Conservation (phyloP, 306 rosid genomes). For the Cicer judaicum region DNA sequence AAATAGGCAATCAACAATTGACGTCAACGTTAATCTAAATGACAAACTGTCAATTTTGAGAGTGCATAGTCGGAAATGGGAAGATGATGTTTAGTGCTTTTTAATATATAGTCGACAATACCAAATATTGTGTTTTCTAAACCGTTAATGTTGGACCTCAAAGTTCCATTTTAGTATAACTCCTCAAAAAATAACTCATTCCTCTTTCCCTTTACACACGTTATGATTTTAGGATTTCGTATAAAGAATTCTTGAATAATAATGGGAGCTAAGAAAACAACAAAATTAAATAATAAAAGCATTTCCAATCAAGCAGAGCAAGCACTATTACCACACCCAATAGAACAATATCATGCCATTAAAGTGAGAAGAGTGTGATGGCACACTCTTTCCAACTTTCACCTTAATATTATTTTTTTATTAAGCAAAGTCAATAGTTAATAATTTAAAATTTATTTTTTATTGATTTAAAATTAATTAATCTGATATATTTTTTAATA, state of each 20-base stretch:
- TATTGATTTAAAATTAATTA: too few species aligned
- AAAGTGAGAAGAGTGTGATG: too few species aligned
- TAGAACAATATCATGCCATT: too few species aligned
- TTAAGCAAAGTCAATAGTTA: too few species aligned
- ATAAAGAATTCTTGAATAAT: background rate
- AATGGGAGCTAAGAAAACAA: background rate
- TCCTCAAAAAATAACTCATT: background rate
- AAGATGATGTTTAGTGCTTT: constrained; percentile 34
- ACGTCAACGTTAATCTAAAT: constrained; percentile 37
- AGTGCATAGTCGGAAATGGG: constrained; percentile 19
- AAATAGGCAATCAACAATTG: constrained; percentile 20
- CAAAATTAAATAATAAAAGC: too few species aligned
- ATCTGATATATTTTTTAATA: too few species aligned
- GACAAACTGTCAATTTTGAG: constrained; percentile 36
- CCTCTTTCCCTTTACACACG: background rate
- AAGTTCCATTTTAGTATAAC: constrained; percentile 11
- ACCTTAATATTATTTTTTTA: too few species aligned
- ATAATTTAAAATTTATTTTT: too few species aligned
- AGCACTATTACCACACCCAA: too few species aligned
- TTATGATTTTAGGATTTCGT: background rate
- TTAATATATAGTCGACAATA: background rate
- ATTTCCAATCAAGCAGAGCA: too few species aligned
- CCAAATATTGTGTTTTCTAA: background rate
- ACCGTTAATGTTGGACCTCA: background rate
- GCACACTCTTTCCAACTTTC: too few species aligned